Evolutionary conservation across 2,329 filamentous ascomycete genomes (phyloP).

Genomic region (Paecilomyces dactylethromorphus): DNA sequence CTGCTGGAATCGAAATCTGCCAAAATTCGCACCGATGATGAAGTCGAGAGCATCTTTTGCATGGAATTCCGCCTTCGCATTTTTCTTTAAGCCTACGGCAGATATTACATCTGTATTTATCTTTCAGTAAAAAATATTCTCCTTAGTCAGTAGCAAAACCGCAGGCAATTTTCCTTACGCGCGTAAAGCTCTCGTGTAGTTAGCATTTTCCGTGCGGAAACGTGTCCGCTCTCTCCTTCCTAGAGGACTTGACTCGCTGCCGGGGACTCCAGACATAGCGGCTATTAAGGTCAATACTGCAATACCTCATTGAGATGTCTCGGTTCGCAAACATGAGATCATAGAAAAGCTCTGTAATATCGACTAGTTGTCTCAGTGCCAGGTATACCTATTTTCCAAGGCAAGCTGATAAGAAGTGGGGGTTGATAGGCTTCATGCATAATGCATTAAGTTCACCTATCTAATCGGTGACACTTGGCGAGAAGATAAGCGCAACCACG

Average conservation of each 20-base stretch:
- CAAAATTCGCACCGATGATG: slow-evolving; percentile 46
- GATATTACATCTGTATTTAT: slow-evolving; percentile 42
- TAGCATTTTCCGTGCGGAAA: slow-evolving; percentile 33
- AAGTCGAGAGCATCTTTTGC: slow-evolving; percentile 47
- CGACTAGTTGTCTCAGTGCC: neutral
- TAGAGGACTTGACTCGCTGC: neutral
- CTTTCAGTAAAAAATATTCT: neutral
- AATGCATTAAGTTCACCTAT: neutral
- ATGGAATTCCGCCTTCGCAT: slow-evolving; percentile 52
- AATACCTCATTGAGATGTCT: neutral
- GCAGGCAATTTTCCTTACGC: slow-evolving; percentile 21
- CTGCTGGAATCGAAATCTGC: slow-evolving; percentile 27
- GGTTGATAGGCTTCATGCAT: neutral
- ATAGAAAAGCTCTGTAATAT: neutral
- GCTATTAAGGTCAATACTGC: neutral
- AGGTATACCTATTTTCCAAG: neutral
- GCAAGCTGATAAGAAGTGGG: neutral
- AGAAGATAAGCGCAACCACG: neutral
- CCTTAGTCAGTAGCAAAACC: neutral
- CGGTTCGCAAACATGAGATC: neutral
- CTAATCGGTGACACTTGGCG: neutral
- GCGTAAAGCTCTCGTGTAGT: slow-evolving; percentile 34
- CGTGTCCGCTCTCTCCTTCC: slow-evolving; percentile 20
- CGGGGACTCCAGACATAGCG: neutral
- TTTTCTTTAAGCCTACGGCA: slow-evolving; percentile 52